Evolutionary conservation across 202 grass and related monocot genomes (phyloP), one percentile per base, ranked within the genome.

Genomic region (Musa balbisiana): DNA sequence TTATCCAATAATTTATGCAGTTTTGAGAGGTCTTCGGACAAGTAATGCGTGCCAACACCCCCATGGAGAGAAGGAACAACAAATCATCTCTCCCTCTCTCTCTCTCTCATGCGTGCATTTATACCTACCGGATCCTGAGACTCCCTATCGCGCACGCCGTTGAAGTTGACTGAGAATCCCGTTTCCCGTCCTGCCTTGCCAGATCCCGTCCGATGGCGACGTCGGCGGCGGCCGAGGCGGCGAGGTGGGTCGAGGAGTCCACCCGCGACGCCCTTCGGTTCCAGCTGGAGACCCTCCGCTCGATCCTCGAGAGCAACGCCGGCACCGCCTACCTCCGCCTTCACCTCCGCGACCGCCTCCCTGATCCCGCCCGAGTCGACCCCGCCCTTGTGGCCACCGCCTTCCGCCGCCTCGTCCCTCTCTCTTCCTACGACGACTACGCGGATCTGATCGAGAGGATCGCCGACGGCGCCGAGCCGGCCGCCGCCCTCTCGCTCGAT

Each of bases 391-490:
- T 26, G 19, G 75, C 60, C 25, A 52, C 58, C 15, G 21, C 67
- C 59, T 84, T 74, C 76, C 76, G 82, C n/a, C 62, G 62, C 29
- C 52, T 84, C 62, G 70, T 84, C 13, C 82, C 76, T 2, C 52
- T 84, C 62, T 79, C 60, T 53, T 79, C 82, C 20, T 84, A 84
- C 60, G 76, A 52, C 11, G 76, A 79, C 82, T 84, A 84, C 23
- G 70, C 62, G 52, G 76, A 75, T 3, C 14, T 73, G 69, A 83
- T 84, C n/a, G 58, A 33, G 4, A 69, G 69, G 51, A 50, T 84
- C 22, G 76, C 82, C 17, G 76, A 84, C 4, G 82, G 82, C 52
- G 26, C 49, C 16, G 71, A 77, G 11, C 8, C 51, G 12, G 70
- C 82, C 26, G 24, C 71, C 27, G 26, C 64, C 69, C 82, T 84